Percentiles rank a stretch among this genome's conserved stretches.
Evolutionary conservation across 2,329 filamentous ascomycete genomes (phyloP).

Genomic region (Beauveria sp.): DNA sequence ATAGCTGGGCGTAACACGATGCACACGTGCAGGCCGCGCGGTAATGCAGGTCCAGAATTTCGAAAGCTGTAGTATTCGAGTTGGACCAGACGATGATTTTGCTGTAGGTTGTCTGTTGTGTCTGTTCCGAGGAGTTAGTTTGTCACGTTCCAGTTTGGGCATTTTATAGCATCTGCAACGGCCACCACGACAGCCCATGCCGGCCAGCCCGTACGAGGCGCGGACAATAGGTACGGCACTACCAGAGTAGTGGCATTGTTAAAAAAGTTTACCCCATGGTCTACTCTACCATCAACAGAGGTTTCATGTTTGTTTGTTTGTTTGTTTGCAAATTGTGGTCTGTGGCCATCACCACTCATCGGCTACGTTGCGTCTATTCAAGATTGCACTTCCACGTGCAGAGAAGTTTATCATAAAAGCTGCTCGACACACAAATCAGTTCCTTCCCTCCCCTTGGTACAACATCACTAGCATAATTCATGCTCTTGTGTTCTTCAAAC

Average conservation of each 20-base stretch:
- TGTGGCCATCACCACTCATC: not conserved
- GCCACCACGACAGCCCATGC: not conserved
- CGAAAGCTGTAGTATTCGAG: not conserved
- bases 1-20: not conserved
- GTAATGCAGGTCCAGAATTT: not conserved
- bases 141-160: not conserved
- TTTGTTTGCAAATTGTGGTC: not conserved
- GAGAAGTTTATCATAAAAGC: conserved; percentile 67
- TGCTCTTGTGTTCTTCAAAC: conserved; percentile 83
- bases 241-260: not conserved
- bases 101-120: too few relatives aligned
- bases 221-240: not conserved
- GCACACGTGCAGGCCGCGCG: not conserved
- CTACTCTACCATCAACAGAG: too few relatives aligned
- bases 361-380: not conserved
- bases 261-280: not conserved
- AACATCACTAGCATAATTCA: conserved; percentile 87
- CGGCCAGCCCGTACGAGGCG: not conserved
- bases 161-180: not conserved
- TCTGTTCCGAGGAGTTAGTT: too few relatives aligned
- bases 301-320: too few relatives aligned
- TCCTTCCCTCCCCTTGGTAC: conserved; percentile 31
- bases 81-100: not conserved
- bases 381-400: conserved; percentile 52
- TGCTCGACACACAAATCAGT: conserved; percentile 56